Conservation (phyloP, 495 filamentous ascomycete species). For the Tuber melanosporum region DNA sequence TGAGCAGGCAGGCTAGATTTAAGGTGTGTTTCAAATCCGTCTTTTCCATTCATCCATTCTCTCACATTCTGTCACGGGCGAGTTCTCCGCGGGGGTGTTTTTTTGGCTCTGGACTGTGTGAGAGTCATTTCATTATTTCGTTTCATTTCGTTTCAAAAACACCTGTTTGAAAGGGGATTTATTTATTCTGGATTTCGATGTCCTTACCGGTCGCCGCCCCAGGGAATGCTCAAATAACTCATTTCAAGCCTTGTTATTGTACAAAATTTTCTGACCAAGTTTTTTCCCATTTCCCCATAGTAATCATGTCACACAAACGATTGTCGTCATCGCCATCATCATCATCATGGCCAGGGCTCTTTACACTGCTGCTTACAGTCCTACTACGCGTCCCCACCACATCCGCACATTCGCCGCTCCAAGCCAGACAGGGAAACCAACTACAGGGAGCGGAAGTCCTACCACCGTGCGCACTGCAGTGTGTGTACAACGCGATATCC, state of each 20-base stretch:
- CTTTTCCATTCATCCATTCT: background rate
- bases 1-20: background rate
- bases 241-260: background rate
- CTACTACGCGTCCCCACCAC: background rate
- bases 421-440: conserved; percentile 9
- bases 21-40: background rate
- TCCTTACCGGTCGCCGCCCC: background rate
- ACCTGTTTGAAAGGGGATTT: background rate
- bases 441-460: conserved; percentile 16
- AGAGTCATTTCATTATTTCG: background rate
- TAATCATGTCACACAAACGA: background rate
- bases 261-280: background rate
- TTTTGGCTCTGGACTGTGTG: background rate
- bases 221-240: background rate
- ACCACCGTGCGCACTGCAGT: conserved; percentile 23
- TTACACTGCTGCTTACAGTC: background rate
- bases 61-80: background rate
- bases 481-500: conserved; percentile 13
- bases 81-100: background rate
- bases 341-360: background rate
- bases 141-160: background rate
- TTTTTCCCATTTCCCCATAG: background rate
- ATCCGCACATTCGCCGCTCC: background rate
- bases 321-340: background rate
- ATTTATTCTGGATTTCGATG: background rate